phyloP scores from a whole-genome alignment of 2,329 filamentous ascomycete genomes.

The Botryotinia calthae region DNA sequence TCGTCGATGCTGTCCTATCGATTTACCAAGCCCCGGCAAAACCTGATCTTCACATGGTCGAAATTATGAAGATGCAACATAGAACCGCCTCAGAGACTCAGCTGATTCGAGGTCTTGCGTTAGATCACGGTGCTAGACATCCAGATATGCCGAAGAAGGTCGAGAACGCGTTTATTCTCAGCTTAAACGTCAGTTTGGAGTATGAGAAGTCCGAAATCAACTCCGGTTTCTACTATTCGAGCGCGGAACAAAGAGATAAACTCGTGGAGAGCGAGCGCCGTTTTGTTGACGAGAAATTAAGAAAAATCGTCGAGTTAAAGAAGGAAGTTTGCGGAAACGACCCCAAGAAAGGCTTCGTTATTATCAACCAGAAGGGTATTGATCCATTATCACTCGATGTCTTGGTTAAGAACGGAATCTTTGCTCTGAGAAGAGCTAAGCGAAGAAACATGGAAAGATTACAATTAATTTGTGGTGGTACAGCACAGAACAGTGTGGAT shows the following conservation, averaged over 20 bases:
- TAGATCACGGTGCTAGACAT: slow-evolving; percentile 94
- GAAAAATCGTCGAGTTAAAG: slow-evolving; percentile 97
- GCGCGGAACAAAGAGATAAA: slow-evolving; percentile 94
- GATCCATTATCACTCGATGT: slow-evolving; percentile 95
- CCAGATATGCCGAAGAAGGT: slow-evolving; percentile 97
- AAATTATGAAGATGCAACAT: slow-evolving; percentile 99
- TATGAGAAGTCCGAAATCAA: slow-evolving; percentile 99
- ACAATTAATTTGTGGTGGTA: slow-evolving; percentile 89
- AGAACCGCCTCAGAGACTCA: slow-evolving; percentile 93
- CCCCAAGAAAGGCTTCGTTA: slow-evolving; percentile 90
- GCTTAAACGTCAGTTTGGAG: slow-evolving; percentile 92
- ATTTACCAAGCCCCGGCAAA: slow-evolving; percentile 89
- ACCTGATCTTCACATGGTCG: slow-evolving; percentile 97
- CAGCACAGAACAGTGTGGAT: slow-evolving; percentile 93
- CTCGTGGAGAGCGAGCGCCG: slow-evolving; percentile 94
- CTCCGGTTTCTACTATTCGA: slow-evolving; percentile 98
- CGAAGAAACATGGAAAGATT: slow-evolving; percentile 98
- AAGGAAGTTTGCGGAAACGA: slow-evolving; percentile 95
- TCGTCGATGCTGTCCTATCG: slow-evolving; percentile 92
- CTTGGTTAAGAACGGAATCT: slow-evolving; percentile 95
- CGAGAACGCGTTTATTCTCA: slow-evolving; percentile 93
- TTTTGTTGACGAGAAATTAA: slow-evolving; percentile 93
- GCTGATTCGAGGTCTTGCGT: slow-evolving; percentile 85
- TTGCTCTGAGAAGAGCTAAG: slow-evolving; percentile 92
- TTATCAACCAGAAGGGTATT: slow-evolving; percentile 99